Base-by-base conservation (phyloP, 75 land plant species). In the Azolla pinnata region DNA sequence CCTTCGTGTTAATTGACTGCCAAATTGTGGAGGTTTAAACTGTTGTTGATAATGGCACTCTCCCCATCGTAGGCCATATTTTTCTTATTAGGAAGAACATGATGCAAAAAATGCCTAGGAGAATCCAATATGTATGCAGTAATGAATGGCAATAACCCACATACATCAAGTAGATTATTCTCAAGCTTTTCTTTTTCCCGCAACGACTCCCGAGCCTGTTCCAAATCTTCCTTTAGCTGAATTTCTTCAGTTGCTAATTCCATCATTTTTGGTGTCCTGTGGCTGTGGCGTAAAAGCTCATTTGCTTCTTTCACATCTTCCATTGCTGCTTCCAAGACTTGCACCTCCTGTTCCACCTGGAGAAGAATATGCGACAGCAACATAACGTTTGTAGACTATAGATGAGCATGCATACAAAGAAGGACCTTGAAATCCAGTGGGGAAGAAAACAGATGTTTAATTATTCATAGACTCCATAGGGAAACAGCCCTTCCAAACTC, bases 261-360 rank as follows among this genome's bases (percentile, higher is more conserved):
- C 23, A 26, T 31, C 19, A 38, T 31, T 42, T 63, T 63, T 28
- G 53, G 33, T 48, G 65, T 24, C 33, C 35, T 63, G 49, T 63
- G 34, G 54, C 65, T 63, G 56, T 63, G 46, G 0, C 65, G 46
- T 14, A 44, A 21, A 10, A 63, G 65, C n/a, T 47, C 48, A 28
- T 63, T 63, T 2, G 65, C 65, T n/a, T 63, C 54, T 25, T 63
- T 63, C 31, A 63, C 55, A 30, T 63, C 65, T 28, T 63, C 55
- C n/a, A 63, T n/a, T 17, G 65, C 65, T 31, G 18, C 48, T 31
- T 47, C 58, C 16, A 63, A 28, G 10, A 56, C 46, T 1, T 21
- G 25, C 25, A 63, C 31, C 18, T 63, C 65, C 17, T 30, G 29
- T 29, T 63, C n/a, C 16, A 63, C 65, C 65, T 63, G 54, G n/a